phyloP scores from a whole-genome alignment of 1,139 yeast species.

The Arxiozyma bovina region DNA sequence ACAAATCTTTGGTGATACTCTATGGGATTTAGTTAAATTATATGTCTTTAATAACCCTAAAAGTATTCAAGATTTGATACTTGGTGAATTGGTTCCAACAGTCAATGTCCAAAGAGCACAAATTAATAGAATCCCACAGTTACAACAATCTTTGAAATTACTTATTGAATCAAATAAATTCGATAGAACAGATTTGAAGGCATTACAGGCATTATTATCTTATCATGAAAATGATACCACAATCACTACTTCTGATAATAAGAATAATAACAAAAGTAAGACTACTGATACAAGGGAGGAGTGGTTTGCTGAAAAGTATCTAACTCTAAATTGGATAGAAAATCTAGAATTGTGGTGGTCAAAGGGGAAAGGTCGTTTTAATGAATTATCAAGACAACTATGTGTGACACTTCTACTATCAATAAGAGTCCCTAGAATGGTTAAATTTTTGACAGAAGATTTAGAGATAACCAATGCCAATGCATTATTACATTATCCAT shows the following conservation, averaged over 20 bases:
- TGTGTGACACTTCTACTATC: conserved; percentile 47
- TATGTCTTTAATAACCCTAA: conserved; percentile 42
- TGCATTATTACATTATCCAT: conserved; percentile 41
- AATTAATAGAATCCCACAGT: conserved; percentile 22
- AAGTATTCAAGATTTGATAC: conserved; percentile 45
- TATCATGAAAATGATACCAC: conserved; percentile 8
- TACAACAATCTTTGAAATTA: conserved; percentile 35
- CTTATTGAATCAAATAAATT: conserved; percentile 41
- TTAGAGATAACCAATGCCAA: conserved; percentile 39
- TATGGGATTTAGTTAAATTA: conserved; percentile 54
- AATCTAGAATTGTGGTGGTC: conserved; percentile 47
- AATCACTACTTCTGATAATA: too few relatives aligned
- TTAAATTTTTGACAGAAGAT: conserved; percentile 38
- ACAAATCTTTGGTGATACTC: conserved; percentile 47
- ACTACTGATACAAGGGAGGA: conserved; percentile 9
- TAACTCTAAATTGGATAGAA: conserved; percentile 48
- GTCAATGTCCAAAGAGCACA: conserved; percentile 26
- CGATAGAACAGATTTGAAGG: conserved; percentile 36
- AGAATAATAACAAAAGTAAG: neutral
- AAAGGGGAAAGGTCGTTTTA: conserved; percentile 47
- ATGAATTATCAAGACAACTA: conserved; percentile 39
- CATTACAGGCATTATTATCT: conserved; percentile 38
- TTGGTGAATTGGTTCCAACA: conserved; percentile 33
- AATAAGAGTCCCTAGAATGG: conserved; percentile 36
- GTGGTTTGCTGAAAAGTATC: conserved; percentile 48